These are phyloP conservation scores for Tuber microsphaerosporum DNA, from an alignment of 495 filamentous ascomycete genomes.

Conservation along the genomic window DNA sequence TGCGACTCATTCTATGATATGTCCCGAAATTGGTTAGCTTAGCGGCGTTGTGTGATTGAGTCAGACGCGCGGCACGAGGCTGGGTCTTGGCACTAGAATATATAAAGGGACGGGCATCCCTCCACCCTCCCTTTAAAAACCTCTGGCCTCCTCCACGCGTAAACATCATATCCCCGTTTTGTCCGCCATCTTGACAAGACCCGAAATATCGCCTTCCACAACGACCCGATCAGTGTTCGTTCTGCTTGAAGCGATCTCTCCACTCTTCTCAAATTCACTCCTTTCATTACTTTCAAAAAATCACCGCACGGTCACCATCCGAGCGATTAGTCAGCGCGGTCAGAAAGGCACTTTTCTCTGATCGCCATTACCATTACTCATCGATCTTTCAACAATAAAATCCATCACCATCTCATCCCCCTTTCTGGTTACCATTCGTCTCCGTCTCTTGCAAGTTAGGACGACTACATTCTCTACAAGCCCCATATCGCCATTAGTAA, in stretches of 20 bases:
- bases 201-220: conserved; percentile 9
- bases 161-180: conserved; percentile 37
- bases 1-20: conserved; percentile 39
- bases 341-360: background rate
- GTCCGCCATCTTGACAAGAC: conserved; percentile 20
- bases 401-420: background rate
- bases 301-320: background rate
- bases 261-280: conserved; percentile 1
- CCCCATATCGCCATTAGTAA: background rate
- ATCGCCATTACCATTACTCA: background rate
- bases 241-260: conserved; percentile 22
- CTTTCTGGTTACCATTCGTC: background rate
- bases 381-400: conserved; percentile 2
- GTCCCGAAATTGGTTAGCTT: conserved; percentile 35
- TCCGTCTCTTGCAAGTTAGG: background rate
- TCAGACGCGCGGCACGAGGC: conserved; percentile 36
- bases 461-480: conserved; percentile 2
- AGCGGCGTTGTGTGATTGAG: conserved; percentile 38
- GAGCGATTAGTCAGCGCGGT: conserved; percentile 4
- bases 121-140: conserved; percentile 40
- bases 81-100: conserved; percentile 29
- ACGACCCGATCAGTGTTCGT: conserved; percentile 32
- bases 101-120: conserved; percentile 37
- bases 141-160: conserved; percentile 38
- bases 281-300: background rate